phyloP scores from a whole-genome alignment of 75 land plant species.

The Pinus tabuliformis region DNA sequence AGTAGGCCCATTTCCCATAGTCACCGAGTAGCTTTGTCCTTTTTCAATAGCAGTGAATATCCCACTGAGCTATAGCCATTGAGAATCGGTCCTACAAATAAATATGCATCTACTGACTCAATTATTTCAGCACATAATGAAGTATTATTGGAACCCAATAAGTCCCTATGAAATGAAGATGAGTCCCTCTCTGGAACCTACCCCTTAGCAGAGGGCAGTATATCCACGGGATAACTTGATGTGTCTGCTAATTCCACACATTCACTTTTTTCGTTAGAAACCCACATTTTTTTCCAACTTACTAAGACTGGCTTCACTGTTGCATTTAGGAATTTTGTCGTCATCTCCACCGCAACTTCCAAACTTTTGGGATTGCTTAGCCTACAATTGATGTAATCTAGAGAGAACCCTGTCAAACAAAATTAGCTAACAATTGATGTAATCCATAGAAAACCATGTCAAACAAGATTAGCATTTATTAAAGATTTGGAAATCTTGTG shows the following conservation, averaged over 20 bases:
- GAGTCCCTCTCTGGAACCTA: constrained; percentile 18
- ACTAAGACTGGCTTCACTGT: constrained; percentile 54
- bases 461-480: background rate
- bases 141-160: constrained; percentile 54
- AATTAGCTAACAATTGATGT: constrained; percentile 4
- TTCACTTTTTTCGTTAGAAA: constrained; percentile 27
- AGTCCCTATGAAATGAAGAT: constrained; percentile 49
- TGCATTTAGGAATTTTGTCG: constrained; percentile 38
- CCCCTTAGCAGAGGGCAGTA: constrained; percentile 56
- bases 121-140: constrained; percentile 44
- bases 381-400: constrained; percentile 12
- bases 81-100: constrained; percentile 52
- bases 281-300: constrained; percentile 36
- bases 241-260: constrained; percentile 36
- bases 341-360: constrained; percentile 37
- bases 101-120: constrained; percentile 55
- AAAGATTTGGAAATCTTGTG: background rate
- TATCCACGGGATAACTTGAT: constrained; percentile 42
- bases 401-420: background rate
- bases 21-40: constrained; percentile 40
- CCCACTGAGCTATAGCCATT: constrained; percentile 63
- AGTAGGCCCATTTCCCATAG: constrained; percentile 23
- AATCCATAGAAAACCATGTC: background rate
- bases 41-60: constrained; percentile 46
- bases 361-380: constrained; percentile 26